A percentile compares a stretch with the other conserved stretches of the same genome.
phyloP scores from a whole-genome alignment of 1,139 yeast genomes.

The Nakaseomyces glabratus region DNA sequence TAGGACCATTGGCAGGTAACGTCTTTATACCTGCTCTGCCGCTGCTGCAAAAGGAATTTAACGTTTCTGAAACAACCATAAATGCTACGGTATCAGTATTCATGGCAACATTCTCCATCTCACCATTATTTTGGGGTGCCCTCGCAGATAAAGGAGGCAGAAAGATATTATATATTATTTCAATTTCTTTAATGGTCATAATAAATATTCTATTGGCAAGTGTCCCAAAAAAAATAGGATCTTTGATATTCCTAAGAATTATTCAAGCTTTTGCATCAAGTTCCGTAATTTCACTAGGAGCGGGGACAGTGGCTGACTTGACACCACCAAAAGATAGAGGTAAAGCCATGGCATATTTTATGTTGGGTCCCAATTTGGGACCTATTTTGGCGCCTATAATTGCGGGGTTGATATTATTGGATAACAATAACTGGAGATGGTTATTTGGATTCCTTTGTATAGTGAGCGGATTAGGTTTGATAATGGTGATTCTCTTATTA shows the following conservation, averaged over 20 bases:
- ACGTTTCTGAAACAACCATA: slow-evolving; percentile 38
- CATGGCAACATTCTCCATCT: slow-evolving; percentile 47
- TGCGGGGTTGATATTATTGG: slow-evolving; percentile 34
- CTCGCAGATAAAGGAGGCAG: slow-evolving; percentile 53
- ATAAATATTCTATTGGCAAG: slow-evolving; percentile 43
- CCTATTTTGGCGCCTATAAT: slow-evolving; percentile 49
- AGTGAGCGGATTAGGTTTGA: slow-evolving; percentile 35
- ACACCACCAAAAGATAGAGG: slow-evolving; percentile 42
- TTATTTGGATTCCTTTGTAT: slow-evolving; percentile 46
- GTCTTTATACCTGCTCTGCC: slow-evolving; percentile 52
- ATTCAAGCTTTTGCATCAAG: slow-evolving; percentile 51
- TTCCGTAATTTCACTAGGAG: slow-evolving; percentile 46
- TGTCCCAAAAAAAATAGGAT: slow-evolving; percentile 41
- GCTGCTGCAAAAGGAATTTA: slow-evolving; percentile 36
- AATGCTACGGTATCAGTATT: slow-evolving; percentile 55
- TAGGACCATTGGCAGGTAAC: slow-evolving; percentile 54
- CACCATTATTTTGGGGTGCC: slow-evolving; percentile 49
- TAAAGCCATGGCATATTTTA: slow-evolving; percentile 43
- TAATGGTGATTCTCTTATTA: slow-evolving; percentile 36
- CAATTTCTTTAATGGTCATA: slow-evolving; percentile 38
- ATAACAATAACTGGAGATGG: slow-evolving; percentile 46
- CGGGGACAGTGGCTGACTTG: slow-evolving; percentile 48
- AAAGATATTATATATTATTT: slow-evolving; percentile 40
- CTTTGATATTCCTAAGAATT: slow-evolving; percentile 37
- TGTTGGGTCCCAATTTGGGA: slow-evolving; percentile 55